phyloP scores from a whole-genome alignment of 805 yeast genomes.

The Starmerella kuoi region DNA sequence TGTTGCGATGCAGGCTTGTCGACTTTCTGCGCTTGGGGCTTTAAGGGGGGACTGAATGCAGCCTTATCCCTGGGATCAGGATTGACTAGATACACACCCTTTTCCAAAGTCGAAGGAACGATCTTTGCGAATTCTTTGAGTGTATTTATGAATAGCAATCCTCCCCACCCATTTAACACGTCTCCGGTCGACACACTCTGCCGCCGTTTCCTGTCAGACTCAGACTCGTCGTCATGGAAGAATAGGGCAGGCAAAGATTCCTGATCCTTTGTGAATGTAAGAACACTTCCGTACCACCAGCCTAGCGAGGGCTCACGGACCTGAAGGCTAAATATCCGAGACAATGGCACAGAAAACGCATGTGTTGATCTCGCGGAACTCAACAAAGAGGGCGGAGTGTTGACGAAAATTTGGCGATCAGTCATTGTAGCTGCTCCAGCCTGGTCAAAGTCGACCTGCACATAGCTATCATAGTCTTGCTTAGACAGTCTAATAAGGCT shows the following conservation, averaged over 20 bases:
- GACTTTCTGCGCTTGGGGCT: conserved; percentile 12
- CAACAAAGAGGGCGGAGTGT: conserved; percentile 35
- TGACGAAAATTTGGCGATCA: conserved; percentile 30
- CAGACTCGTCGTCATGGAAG: conserved; percentile 82
- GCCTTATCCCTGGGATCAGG: conserved; percentile 58
- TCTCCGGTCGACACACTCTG: conserved; percentile 31
- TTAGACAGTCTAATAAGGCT: conserved; percentile 30
- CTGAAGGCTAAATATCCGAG: conserved; percentile 64
- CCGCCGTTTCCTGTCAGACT: conserved; percentile 44
- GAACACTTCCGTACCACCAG: conserved; percentile 84
- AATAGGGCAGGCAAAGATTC: conserved; percentile 70
- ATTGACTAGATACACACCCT: conserved; percentile 60
- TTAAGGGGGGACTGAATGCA: conserved; percentile 39
- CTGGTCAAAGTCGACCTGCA: conserved; percentile 39
- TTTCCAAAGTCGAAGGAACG: conserved; percentile 59
- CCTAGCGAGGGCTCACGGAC: conserved; percentile 72
- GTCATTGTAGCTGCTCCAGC: conserved; percentile 21
- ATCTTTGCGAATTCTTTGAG: conserved; percentile 46
- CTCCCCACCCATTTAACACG: conserved; percentile 60
- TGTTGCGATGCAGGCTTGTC: not conserved
- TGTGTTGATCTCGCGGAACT: conserved; percentile 44
- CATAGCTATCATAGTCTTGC: conserved; percentile 37
- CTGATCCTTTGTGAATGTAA: conserved; percentile 51
- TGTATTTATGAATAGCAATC: conserved; percentile 54
- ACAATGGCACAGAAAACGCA: conserved; percentile 53